phyloP scores from a whole-genome alignment of 1,284 basidiomycete genomes.

The Amylostereum areolatum region DNA sequence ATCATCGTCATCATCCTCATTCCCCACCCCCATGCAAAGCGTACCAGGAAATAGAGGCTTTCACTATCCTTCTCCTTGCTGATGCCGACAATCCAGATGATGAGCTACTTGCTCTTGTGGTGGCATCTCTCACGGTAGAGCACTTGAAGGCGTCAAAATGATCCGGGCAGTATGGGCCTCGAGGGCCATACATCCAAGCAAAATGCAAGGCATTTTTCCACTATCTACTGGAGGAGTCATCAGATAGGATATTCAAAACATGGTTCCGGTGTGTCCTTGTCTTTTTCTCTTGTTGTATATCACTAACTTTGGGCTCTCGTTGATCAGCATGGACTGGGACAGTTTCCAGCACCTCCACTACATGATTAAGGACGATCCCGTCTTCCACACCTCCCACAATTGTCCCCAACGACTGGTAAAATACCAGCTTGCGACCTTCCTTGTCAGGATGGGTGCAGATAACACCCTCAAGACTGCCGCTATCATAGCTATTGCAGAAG shows the following conservation, averaged over 20 bases:
- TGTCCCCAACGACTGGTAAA: conserved; percentile 10
- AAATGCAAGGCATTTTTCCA: conserved; percentile 13
- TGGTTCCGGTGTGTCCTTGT: too few relatives aligned
- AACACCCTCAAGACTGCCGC: conserved; percentile 4
- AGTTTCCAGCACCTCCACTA: too few relatives aligned
- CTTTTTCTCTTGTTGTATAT: too few relatives aligned
- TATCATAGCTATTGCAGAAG: conserved; percentile 10
- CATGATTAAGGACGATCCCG: too few relatives aligned
- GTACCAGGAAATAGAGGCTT: neutral
- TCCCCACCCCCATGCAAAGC: too few relatives aligned
- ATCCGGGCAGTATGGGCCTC: neutral
- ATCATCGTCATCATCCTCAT: too few relatives aligned
- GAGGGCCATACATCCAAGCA: neutral
- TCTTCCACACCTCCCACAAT: conserved; percentile 4
- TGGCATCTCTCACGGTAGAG: conserved; percentile 1
- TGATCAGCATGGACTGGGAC: too few relatives aligned
- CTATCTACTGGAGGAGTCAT: conserved; percentile 5
- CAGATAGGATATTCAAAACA: conserved; percentile 9
- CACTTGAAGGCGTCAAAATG: too few relatives aligned
- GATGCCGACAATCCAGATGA: conserved; percentile 6
- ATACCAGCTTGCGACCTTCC: conserved; percentile 12
- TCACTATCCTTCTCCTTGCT: neutral
- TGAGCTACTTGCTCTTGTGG: conserved; percentile 1
- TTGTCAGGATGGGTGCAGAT: conserved; percentile 7
- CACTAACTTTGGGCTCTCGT: too few relatives aligned